phyloP scores from a whole-genome alignment of 306 rosid species.

The Cicer judaicum region DNA sequence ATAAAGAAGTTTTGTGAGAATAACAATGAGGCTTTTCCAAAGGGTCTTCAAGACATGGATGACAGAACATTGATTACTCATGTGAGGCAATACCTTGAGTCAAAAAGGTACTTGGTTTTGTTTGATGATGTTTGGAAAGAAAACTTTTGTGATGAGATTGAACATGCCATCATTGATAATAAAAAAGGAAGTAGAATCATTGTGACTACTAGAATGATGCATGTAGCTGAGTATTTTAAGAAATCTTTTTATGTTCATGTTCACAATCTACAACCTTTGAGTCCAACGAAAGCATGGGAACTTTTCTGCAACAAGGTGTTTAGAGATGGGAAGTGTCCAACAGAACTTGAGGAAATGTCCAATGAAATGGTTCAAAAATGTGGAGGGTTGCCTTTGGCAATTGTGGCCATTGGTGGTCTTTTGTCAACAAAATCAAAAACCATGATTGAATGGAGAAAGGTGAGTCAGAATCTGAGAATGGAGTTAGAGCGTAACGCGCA shows the following conservation, averaged over 20 bases:
- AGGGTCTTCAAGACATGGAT: neutral
- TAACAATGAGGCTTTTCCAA: neutral
- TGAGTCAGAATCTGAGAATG: neutral
- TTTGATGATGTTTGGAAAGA: conserved; percentile 49
- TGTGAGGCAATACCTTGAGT: conserved; percentile 28
- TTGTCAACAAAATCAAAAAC: conserved; percentile 36
- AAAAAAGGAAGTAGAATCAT: conserved; percentile 21
- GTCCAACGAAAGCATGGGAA: conserved; percentile 32
- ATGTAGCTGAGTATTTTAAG: conserved; percentile 24
- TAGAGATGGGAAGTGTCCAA: conserved; percentile 12
- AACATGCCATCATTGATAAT: conserved; percentile 28
- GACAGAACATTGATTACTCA: neutral
- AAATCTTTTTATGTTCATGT: conserved; percentile 16
- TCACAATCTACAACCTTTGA: conserved; percentile 14
- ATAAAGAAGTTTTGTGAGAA: conserved; percentile 32
- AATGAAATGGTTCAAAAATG: conserved; percentile 37
- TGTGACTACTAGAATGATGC: conserved; percentile 41
- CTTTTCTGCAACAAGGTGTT: conserved; percentile 45
- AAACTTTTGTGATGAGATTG: conserved; percentile 29
- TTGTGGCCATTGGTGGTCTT: conserved; percentile 42
- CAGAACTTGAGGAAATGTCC: conserved; percentile 22
- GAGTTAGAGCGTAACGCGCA: conserved; percentile 31
- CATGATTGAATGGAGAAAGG: conserved; percentile 28
- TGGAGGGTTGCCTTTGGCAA: conserved; percentile 43
- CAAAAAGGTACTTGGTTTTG: conserved; percentile 38